A percentile compares a stretch with the other conserved stretches of the same genome.
phyloP scores from a whole-genome alignment of 371 early-diverging fungal genomes.

The Blakeslea trispora region DNA sequence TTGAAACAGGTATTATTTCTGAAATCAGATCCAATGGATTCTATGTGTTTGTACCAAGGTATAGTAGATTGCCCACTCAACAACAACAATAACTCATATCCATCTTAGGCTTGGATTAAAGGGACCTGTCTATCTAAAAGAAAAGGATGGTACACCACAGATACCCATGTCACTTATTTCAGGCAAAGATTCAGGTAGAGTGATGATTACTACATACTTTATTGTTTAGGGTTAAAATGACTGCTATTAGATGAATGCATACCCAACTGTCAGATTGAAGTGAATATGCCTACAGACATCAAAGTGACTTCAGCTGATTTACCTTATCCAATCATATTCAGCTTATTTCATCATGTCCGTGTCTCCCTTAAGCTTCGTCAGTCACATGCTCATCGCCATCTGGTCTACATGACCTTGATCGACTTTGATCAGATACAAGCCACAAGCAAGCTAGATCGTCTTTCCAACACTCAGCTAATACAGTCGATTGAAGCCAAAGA shows the following conservation, averaged over 20 bases:
- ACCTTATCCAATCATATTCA: slow-evolving; percentile 45
- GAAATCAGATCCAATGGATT: slow-evolving; percentile 78
- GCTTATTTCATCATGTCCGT: slow-evolving; percentile 60
- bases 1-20: slow-evolving; percentile 69
- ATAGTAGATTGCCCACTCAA: background rate
- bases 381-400: slow-evolving; percentile 64
- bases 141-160: slow-evolving; percentile 53
- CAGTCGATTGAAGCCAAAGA: slow-evolving; percentile 19
- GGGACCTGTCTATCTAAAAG: slow-evolving; percentile 68
- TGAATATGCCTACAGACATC: slow-evolving; percentile 25
- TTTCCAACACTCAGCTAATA: slow-evolving; percentile 26
- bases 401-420: slow-evolving; percentile 61
- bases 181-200: slow-evolving; percentile 43
- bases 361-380: slow-evolving; percentile 59
- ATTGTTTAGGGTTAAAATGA: too few relatives aligned
- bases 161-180: slow-evolving; percentile 65
- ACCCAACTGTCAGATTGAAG: slow-evolving; percentile 30
- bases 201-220: background rate
- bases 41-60: slow-evolving; percentile 71
- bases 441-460: background rate
- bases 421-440: slow-evolving; percentile 42
- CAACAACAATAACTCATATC: background rate
- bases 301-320: slow-evolving; percentile 27
- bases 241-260: slow-evolving; percentile 22
- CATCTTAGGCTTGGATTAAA: slow-evolving; percentile 60